A percentile compares a stretch with the other conserved stretches of the same genome.
phyloP scores from a whole-genome alignment of 129 eudicot genomes.

The Tagetes patula region DNA sequence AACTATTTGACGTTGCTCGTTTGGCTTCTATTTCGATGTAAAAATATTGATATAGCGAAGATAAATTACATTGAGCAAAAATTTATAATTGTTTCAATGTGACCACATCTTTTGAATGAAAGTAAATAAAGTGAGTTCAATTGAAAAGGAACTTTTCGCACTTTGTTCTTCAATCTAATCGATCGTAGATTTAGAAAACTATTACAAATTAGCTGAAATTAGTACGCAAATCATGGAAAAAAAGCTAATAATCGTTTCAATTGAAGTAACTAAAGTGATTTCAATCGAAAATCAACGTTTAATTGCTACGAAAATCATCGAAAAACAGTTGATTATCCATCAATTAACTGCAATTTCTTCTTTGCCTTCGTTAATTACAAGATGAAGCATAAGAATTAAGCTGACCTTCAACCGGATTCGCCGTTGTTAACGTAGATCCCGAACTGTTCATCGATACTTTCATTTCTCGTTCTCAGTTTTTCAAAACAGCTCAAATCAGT shows the following conservation, averaged over 20 bases:
- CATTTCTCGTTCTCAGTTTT: slow-evolving; percentile 27
- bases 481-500: slow-evolving; percentile 7
- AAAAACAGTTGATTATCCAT: background rate
- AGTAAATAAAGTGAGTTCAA: background rate
- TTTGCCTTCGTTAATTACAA: too few relatives aligned
- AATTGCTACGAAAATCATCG: background rate
- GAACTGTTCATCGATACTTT: slow-evolving; percentile 49
- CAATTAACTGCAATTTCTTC: too few relatives aligned
- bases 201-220: background rate
- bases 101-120: too few relatives aligned
- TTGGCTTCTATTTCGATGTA: too few relatives aligned
- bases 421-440: slow-evolving; percentile 49
- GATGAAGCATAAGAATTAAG: background rate
- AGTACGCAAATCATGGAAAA: too few relatives aligned
- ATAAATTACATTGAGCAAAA: too few relatives aligned
- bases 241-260: too few relatives aligned
- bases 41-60: too few relatives aligned
- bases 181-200: background rate
- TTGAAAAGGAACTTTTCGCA: background rate
- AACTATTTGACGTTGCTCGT: too few relatives aligned
- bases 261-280: too few relatives aligned
- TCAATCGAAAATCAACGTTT: background rate
- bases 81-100: too few relatives aligned
- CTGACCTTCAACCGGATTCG: slow-evolving; percentile 64
- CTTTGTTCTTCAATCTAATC: background rate